phyloP scores from a whole-genome alignment of 768 basidiomycete species.

The Holtermanniella nyarrowii region DNA sequence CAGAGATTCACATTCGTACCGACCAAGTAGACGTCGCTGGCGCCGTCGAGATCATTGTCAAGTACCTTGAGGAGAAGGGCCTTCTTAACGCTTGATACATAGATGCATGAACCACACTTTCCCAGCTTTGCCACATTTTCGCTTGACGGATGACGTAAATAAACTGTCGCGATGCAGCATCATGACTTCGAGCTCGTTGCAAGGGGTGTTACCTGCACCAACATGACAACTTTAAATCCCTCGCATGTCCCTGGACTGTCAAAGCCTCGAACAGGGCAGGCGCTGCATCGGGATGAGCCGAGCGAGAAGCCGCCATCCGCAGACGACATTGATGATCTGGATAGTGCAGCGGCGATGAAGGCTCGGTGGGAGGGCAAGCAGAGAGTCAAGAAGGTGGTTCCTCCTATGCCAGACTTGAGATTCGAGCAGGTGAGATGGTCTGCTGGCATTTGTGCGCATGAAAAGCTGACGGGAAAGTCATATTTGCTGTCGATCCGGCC shows the following conservation, averaged over 20 bases:
- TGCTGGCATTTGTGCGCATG: not conserved
- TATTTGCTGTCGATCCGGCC: constrained; percentile 39
- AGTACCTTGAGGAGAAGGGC: constrained; percentile 62
- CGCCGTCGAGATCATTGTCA: constrained; percentile 65
- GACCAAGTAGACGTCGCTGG: constrained; percentile 65
- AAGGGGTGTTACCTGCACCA: no score
- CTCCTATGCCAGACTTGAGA: constrained; percentile 34
- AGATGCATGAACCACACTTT: not conserved
- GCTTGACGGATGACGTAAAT: no score
- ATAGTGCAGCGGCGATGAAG: constrained; percentile 1
- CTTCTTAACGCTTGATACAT: constrained; percentile 12
- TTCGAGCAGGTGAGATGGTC: constrained; percentile 40
- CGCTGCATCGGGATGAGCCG: constrained; percentile 17
- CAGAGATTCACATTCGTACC: constrained; percentile 89
- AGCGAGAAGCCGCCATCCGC: constrained; percentile 5
- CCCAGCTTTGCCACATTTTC: no score
- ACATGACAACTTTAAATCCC: constrained; percentile 38
- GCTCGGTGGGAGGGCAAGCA: constrained; percentile 2
- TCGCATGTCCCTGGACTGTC: constrained; percentile 27
- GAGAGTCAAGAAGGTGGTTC: constrained; percentile 16
- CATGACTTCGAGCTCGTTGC: no score
- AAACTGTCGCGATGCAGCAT: no score
- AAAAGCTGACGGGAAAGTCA: constrained; percentile 21
- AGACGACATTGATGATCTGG: constrained; percentile 12
- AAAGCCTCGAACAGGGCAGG: constrained; percentile 24